Percentiles rank a stretch among this genome's conserved stretches.
These are phyloP conservation scores for Entophlyctis luteolus DNA, from an alignment of 192 early-diverging fungal genomes.

Conservation along the genomic window DNA sequence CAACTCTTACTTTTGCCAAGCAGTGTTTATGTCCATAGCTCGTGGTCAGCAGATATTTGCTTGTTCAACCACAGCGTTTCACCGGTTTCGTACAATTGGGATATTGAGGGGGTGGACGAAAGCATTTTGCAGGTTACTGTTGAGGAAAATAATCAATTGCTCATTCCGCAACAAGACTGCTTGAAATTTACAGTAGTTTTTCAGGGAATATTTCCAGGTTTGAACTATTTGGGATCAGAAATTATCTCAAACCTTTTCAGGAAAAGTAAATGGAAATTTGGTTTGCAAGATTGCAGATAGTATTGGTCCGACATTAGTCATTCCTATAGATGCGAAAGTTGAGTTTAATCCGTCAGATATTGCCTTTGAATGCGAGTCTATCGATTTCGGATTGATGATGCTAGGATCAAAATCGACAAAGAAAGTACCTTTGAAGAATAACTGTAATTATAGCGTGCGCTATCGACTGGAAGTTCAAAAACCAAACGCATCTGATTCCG, in stretches of 20 bases:
- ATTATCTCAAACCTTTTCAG: conserved; percentile 1
- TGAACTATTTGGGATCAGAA: not conserved
- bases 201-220: conserved; percentile 21
- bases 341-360: conserved; percentile 24
- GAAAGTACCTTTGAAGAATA: conserved; percentile 36
- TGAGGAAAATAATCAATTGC: not conserved
- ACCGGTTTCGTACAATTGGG: conserved; percentile 30
- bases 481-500: no score
- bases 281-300: conserved; percentile 34
- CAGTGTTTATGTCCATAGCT: conserved; percentile 18
- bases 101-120: conserved; percentile 27
- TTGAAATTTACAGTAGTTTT: not conserved
- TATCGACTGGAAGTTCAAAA: no score
- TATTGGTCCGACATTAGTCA: conserved; percentile 24
- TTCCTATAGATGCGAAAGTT: conserved; percentile 32
- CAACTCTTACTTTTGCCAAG: conserved; percentile 31
- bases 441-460: no score
- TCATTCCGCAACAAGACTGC: not conserved
- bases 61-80: conserved; percentile 43
- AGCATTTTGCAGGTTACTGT: conserved; percentile 2
- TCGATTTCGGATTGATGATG: conserved; percentile 50
- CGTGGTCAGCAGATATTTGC: conserved; percentile 9
- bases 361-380: conserved; percentile 24
- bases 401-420: conserved; percentile 28
- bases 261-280: conserved; percentile 26